Conservation (phyloP, 2,329 filamentous ascomycete species). For the Xylariales sp. region DNA sequence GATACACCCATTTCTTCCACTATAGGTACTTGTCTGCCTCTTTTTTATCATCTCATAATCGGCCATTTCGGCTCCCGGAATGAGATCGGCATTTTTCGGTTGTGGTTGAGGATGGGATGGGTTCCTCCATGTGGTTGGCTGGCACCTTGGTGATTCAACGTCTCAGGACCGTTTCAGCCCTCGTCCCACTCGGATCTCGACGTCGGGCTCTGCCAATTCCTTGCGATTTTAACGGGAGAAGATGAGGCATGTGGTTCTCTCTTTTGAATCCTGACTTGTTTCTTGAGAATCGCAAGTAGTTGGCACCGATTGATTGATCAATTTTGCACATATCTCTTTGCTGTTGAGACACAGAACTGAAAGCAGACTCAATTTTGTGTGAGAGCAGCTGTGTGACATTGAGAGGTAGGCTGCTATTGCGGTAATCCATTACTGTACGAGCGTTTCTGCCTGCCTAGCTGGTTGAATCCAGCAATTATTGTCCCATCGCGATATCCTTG, state of each 20-base stretch:
- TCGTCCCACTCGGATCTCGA: background rate
- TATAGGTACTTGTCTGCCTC: background rate
- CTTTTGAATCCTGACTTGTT: no score
- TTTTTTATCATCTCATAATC: no score
- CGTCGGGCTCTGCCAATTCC: background rate
- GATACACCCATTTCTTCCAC: background rate
- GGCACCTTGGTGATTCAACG: background rate
- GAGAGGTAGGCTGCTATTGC: no score
- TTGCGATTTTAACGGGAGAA: background rate
- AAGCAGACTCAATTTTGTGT: no score
- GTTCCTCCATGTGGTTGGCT: background rate
- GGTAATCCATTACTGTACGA: background rate
- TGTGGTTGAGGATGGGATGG: background rate
- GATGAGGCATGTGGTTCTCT: background rate
- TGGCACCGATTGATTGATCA: background rate
- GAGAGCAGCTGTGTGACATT: background rate
- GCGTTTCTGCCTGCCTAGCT: background rate
- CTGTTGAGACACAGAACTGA: background rate
- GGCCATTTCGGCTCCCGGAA: background rate
- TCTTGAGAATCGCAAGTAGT: no score
- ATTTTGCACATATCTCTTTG: background rate
- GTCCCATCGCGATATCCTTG: background rate
- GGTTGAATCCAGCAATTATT: no score
- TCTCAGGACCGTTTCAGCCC: constrained; percentile 19
- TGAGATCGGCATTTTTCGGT: background rate